phyloP scores from a whole-genome alignment of 1,284 basidiomycete species.

The Ustilago lituana region DNA sequence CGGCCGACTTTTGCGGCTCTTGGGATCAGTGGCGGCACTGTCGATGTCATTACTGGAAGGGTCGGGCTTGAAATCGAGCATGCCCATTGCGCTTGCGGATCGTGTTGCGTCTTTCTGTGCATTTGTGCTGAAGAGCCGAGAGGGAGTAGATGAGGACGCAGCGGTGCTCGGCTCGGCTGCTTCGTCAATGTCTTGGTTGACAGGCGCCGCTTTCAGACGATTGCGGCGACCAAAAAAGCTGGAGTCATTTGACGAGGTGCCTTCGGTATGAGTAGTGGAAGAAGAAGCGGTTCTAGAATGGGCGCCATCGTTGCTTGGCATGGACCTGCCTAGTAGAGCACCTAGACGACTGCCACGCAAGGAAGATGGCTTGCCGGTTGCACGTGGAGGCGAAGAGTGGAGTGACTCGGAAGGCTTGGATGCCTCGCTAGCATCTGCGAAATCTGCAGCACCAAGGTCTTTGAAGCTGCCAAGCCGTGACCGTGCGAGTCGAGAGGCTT shows the following conservation, averaged over 20 bases:
- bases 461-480: constrained; percentile 14
- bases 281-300: constrained; percentile 21
- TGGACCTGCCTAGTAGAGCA: constrained; percentile 18
- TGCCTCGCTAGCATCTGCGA: constrained; percentile 4
- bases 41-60: neutral
- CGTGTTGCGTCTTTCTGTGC: constrained; percentile 3
- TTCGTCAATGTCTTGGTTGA: constrained; percentile 7
- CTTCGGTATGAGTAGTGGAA: constrained; percentile 24
- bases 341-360: constrained; percentile 37
- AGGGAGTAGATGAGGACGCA: neutral
- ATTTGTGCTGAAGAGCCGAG: neutral
- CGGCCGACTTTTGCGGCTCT: neutral
- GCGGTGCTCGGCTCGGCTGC: neutral
- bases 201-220: constrained; percentile 11
- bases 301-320: neutral
- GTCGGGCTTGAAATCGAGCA: constrained; percentile 19
- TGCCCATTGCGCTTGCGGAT: constrained; percentile 21
- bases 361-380: constrained; percentile 4
- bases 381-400: constrained; percentile 14
- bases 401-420: constrained; percentile 9
- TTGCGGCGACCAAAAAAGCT: constrained; percentile 32
- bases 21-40: neutral
- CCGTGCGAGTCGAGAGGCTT: constrained; percentile 1
- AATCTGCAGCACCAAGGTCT: constrained; percentile 8
- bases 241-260: constrained; percentile 17